A percentile compares a stretch with the other conserved stretches of the same genome.
These are phyloP conservation scores for Amanita molliuscula DNA, from an alignment of 768 basidiomycete species.

Conservation along the genomic window DNA sequence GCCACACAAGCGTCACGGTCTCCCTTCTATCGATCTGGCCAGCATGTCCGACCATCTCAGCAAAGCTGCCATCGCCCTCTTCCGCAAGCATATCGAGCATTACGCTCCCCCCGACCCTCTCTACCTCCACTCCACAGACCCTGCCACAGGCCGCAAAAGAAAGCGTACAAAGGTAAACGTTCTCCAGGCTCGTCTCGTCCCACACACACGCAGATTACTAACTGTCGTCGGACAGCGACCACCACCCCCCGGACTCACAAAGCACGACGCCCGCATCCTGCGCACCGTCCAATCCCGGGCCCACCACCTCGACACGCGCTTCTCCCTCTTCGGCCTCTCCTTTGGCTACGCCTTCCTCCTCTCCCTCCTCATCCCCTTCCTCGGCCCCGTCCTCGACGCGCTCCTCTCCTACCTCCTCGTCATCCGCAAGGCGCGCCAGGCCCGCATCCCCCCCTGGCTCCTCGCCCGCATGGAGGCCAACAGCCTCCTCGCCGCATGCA, in stretches of 20 bases:
- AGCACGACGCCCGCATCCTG: slow-evolving; percentile 66
- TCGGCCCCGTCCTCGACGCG: slow-evolving; percentile 57
- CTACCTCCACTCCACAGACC: slow-evolving; percentile 54
- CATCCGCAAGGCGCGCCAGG: slow-evolving; percentile 61
- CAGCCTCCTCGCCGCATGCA: slow-evolving; percentile 53
- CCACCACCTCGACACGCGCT: slow-evolving; percentile 82
- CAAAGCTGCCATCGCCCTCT: slow-evolving; percentile 48
- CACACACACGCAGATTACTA: not conserved
- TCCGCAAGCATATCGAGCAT: slow-evolving; percentile 51
- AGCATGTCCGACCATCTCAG: slow-evolving; percentile 21
- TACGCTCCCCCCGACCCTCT: slow-evolving; percentile 68
- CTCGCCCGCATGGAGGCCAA: slow-evolving; percentile 66
- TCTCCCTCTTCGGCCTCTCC: slow-evolving; percentile 65
- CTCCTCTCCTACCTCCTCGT: slow-evolving; percentile 68
- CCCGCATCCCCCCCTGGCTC: slow-evolving; percentile 62
- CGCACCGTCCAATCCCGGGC: slow-evolving; percentile 67
- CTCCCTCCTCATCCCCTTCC: slow-evolving; percentile 58
- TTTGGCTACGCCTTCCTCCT: slow-evolving; percentile 87
- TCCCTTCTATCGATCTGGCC: no score
- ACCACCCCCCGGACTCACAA: slow-evolving; percentile 65
- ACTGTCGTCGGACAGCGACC: slow-evolving; percentile 34
- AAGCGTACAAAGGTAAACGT: slow-evolving; percentile 44
- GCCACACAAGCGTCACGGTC: no score
- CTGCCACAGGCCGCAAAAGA: slow-evolving; percentile 34
- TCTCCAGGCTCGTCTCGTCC: not conserved